Evolutionary conservation across 75 land plant species (phyloP), one percentile per base, ranked within the genome.

Genomic region (Selaginella moellendorffii): DNA sequence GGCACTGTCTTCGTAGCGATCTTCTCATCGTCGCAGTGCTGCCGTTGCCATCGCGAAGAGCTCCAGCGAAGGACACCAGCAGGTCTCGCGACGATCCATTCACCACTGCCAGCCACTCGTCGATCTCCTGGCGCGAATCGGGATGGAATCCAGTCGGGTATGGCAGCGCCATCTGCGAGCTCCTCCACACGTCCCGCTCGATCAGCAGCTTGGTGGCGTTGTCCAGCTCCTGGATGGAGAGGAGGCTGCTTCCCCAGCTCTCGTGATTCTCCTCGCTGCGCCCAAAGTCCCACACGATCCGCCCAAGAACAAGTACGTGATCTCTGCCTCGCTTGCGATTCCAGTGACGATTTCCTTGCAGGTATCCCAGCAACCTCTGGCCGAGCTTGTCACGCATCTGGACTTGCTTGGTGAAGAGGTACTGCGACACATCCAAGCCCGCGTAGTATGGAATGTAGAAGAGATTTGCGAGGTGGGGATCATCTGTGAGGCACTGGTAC

Each of bases 61-160:
- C 21, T 56, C n/a, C 59, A 8, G 21, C 21, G n/a, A 21, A 56
- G 8, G 59, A 56, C 8, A 56, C 59, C n/a, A 9, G 59, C 8
- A 56, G 5, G 2, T 8, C n/a, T 56, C 59, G 5, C 23, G 5
- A 2, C 8, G 8, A 9, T 21, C n/a, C 59, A 2, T 56, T 19
- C n/a, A 56, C 24, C n/a, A 8, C n/a, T 56, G 5, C n/a, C n/a
- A 21, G 67, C 77, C 72, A 75, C 1, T 27, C 19, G 23, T 60
- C 27, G 29, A 69, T 29, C n/a, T 75, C 68, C 12, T 22, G 53
- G 10, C 51, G 52, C 1, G 68, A 58, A 19, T 58, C 26, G n/a
- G 77, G 77, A 64, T 75, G 77, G 64, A 75, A 75, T 8, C 52
- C 36, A 1, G 68, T 75, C 0, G 77, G 77, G 60, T 75, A 75